Evolutionary conservation across 768 basidiomycete species (phyloP).

Genomic region (Pleurotus ostreatus): DNA sequence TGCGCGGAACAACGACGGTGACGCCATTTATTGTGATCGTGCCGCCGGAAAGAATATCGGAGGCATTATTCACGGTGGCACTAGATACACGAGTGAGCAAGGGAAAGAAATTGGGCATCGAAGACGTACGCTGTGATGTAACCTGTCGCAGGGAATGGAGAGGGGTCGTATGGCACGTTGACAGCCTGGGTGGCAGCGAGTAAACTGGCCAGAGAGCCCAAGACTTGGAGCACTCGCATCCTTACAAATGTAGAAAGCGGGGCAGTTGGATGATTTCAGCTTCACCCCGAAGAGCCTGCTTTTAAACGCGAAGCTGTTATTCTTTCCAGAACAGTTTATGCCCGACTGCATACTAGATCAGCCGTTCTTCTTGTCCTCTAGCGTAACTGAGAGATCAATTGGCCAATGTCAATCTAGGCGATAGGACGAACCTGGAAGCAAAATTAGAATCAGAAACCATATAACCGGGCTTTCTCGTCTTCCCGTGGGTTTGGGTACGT

Average conservation of each 20-base stretch:
- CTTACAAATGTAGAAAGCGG: background rate
- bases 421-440: background rate
- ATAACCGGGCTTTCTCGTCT: constrained; percentile 2
- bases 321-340: background rate
- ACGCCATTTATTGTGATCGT: constrained; percentile 12
- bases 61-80: constrained; percentile 15
- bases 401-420: background rate
- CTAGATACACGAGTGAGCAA: background rate
- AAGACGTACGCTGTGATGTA: constrained; percentile 12
- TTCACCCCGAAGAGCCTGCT: background rate
- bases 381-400: background rate
- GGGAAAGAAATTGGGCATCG: background rate
- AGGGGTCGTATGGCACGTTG: constrained; percentile 14
- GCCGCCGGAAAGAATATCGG: constrained; percentile 15
- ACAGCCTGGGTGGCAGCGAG: background rate
- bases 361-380: background rate
- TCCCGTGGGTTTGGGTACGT: constrained; percentile 1
- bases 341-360: background rate
- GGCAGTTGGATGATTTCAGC: background rate
- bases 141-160: constrained; percentile 11
- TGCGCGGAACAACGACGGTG: constrained; percentile 12
- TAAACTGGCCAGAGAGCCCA: background rate
- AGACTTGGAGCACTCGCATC: background rate
- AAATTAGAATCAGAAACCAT: constrained; percentile 1
- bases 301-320: background rate